A percentile compares a stretch with the other conserved stretches of the same genome.
Evolutionary conservation across 139 green algal species (phyloP).

Genomic region (Volvox africanus): DNA sequence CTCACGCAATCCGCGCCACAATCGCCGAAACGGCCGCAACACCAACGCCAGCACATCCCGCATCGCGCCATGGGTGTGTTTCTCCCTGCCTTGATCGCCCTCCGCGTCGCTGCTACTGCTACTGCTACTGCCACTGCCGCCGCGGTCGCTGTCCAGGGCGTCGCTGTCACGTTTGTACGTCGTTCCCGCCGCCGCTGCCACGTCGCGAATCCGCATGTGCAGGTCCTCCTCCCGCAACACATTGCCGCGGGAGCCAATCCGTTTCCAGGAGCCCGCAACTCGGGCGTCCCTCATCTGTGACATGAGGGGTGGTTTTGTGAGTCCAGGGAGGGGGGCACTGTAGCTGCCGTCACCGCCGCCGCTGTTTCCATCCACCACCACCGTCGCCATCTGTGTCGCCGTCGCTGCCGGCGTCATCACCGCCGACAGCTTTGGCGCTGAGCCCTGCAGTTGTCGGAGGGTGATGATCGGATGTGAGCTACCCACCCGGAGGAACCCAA

Average conservation of each 20-base stretch:
- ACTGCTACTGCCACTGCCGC: not conserved
- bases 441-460: not conserved
- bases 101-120: not conserved
- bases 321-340: no score
- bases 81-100: not conserved
- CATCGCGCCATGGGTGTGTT: not conserved
- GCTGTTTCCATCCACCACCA: no score
- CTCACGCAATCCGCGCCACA: constrained; percentile 16
- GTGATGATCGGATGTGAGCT: no score
- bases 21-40: no score
- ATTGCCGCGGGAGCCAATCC: not conserved
- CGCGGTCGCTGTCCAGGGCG: not conserved
- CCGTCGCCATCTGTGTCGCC: no score
- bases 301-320: no score
- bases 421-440: no score
- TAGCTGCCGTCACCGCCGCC: no score
- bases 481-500: no score
- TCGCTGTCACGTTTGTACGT: not conserved
- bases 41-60: not conserved
- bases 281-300: no score
- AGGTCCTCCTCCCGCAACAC: not conserved
- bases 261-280: no score
- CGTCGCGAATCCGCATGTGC: not conserved
- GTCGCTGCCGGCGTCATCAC: not conserved
- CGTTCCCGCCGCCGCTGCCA: not conserved